Percentiles rank a stretch among this genome's conserved stretches.
phyloP scores from a whole-genome alignment of 106 monocot species.

The Agapanthus africanus region DNA sequence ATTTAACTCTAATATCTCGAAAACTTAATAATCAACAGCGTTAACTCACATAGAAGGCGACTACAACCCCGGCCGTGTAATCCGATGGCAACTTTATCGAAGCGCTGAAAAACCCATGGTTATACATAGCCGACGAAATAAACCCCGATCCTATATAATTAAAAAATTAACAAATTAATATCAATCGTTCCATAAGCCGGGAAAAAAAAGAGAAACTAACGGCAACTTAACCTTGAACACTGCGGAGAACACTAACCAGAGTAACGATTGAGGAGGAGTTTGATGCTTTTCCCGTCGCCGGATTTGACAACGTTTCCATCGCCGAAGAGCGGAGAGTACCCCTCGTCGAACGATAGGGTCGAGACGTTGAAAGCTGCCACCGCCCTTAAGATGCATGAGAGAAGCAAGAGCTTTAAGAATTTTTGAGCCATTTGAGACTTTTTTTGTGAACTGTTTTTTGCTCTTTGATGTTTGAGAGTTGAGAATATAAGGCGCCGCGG shows the following conservation, averaged over 20 bases:
- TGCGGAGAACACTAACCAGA: conserved; percentile 18
- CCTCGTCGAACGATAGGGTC: conserved; percentile 40
- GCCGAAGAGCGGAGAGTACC: conserved; percentile 40
- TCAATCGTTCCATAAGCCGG: neutral
- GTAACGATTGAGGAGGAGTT: conserved; percentile 39
- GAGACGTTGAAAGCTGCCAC: conserved; percentile 15
- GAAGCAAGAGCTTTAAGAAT: no score
- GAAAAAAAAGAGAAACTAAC: neutral
- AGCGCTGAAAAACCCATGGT: conserved; percentile 51
- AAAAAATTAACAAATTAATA: neutral
- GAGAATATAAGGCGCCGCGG: no score
- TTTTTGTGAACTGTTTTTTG: no score
- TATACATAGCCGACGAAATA: conserved; percentile 37
- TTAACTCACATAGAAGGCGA: conserved; percentile 50
- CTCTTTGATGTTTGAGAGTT: no score
- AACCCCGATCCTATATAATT: conserved; percentile 37
- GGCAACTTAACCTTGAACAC: neutral
- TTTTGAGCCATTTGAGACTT: no score
- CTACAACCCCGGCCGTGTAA: conserved; percentile 62
- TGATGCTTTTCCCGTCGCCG: conserved; percentile 23
- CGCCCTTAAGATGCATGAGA: no score
- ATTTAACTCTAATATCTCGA: no score
- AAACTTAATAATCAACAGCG: no score
- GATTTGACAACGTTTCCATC: conserved; percentile 36
- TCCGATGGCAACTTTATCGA: conserved; percentile 46